A percentile compares a stretch with the other conserved stretches of the same genome.
phyloP scores from a whole-genome alignment of 108 stramenopile genomes.

The Aurantiochytrium sp. region DNA sequence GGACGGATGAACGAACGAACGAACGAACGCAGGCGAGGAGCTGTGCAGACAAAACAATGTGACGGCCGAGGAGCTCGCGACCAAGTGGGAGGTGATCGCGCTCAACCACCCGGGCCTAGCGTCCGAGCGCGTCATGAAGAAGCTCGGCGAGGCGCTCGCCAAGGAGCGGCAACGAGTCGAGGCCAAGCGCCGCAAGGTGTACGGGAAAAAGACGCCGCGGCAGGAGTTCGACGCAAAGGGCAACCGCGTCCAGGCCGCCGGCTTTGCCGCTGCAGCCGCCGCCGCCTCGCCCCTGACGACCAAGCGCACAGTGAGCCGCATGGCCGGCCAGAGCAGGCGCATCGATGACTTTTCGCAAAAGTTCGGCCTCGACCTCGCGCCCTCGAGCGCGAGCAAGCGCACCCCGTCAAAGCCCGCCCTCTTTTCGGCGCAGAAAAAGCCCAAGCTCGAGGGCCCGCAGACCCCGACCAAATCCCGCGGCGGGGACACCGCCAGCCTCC shows the following conservation, averaged over 20 bases:
- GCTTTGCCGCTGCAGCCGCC: too few relatives aligned
- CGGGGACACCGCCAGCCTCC: neutral
- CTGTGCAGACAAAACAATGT: neutral
- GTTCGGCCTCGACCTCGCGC: neutral
- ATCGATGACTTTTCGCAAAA: neutral
- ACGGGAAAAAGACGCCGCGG: neutral
- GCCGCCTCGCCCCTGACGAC: neutral
- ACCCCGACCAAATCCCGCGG: neutral
- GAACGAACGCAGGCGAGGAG: neutral
- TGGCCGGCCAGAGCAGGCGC: neutral
- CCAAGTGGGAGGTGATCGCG: neutral
- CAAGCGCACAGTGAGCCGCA: neutral
- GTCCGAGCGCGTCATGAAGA: neutral
- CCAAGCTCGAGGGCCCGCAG: neutral
- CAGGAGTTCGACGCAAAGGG: neutral
- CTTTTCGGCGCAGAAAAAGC: neutral
- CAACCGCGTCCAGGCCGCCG: neutral
- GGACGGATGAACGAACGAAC: too few relatives aligned
- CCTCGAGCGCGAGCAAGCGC: neutral
- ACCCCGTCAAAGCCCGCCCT: neutral
- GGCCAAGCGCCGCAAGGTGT: neutral
- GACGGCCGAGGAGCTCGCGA: neutral
- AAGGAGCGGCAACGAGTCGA: neutral
- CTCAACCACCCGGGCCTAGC: neutral
- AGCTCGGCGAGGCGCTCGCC: neutral